Conservation (phyloP, 352 stramenopile genomes). For the Saprolegnia diclina region DNA sequence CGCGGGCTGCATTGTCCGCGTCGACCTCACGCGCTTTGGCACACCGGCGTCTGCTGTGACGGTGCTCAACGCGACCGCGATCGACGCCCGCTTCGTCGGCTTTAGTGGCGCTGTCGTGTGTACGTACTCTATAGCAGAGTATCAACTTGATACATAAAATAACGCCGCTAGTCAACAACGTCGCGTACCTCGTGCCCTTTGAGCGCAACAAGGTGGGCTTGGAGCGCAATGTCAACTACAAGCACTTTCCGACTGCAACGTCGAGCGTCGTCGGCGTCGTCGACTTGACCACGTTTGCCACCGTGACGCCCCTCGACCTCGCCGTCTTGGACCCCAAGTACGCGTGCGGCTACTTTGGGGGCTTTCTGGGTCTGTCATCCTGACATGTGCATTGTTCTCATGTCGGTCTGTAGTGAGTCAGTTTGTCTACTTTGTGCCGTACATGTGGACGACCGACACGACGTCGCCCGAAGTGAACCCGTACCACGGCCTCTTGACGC, state of each 20-base stretch:
- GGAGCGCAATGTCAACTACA: slow-evolving; percentile 53
- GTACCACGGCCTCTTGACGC: slow-evolving; percentile 57
- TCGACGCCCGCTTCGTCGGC: slow-evolving; percentile 53
- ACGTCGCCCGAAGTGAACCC: slow-evolving; percentile 38
- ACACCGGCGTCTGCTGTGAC: slow-evolving; percentile 31
- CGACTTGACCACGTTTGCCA: slow-evolving; percentile 44
- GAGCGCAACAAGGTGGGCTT: slow-evolving; percentile 38
- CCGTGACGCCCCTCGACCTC: slow-evolving; percentile 49
- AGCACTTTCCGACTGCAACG: slow-evolving; percentile 62
- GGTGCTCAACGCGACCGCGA: slow-evolving; percentile 45
- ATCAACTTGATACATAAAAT: neutral
- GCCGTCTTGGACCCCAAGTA: slow-evolving; percentile 35
- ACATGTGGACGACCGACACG: slow-evolving; percentile 44
- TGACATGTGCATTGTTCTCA: too few relatives aligned
- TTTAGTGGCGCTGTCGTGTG: slow-evolving; percentile 60
- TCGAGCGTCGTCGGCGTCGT: slow-evolving; percentile 57
- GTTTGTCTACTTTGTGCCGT: slow-evolving; percentile 71
- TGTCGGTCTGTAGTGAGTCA: slow-evolving; percentile 56
- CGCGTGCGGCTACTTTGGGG: slow-evolving; percentile 33
- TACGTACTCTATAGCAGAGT: slow-evolving; percentile 29
- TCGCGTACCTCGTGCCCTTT: slow-evolving; percentile 59
- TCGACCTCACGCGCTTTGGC: slow-evolving; percentile 44
- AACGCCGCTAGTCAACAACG: slow-evolving; percentile 40
- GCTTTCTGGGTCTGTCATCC: slow-evolving; percentile 54
- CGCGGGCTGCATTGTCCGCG: slow-evolving; percentile 56